A percentile compares a stretch with the other conserved stretches of the same genome.
phyloP scores from a whole-genome alignment of 345 rosid species.

The Theobroma cacao region DNA sequence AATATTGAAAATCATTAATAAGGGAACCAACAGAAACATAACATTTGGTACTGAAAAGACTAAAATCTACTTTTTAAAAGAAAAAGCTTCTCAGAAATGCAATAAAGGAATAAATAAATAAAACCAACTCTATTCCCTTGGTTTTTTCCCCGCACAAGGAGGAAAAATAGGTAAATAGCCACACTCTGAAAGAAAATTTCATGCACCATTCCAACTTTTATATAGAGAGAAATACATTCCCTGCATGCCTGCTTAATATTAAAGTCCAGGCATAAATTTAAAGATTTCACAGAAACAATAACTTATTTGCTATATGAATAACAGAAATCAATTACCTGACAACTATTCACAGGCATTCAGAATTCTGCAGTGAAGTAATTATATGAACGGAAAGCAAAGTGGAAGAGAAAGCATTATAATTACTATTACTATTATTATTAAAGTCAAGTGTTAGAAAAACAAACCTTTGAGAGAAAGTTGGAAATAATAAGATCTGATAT shows the following conservation, averaged over 20 bases:
- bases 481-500: conserved; percentile 80
- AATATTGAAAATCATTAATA: neutral
- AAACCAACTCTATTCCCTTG: neutral
- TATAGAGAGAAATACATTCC: neutral
- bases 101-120: neutral
- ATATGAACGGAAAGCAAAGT: neutral
- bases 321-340: neutral
- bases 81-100: neutral
- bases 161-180: neutral
- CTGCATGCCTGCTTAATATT: neutral
- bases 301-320: neutral
- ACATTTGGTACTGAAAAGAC: neutral
- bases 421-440: neutral
- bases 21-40: neutral
- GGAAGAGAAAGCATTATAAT: neutral
- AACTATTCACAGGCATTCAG: neutral
- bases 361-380: neutral
- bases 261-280: neutral
- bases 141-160: neutral
- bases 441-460: conserved; percentile 14
- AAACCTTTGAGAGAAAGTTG: conserved; percentile 89
- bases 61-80: too few species aligned
- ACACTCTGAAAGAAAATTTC: neutral
- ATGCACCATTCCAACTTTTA: neutral
- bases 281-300: neutral